Conservation (phyloP, 1,284 basidiomycete genomes). For the Thelephora terrestris region DNA sequence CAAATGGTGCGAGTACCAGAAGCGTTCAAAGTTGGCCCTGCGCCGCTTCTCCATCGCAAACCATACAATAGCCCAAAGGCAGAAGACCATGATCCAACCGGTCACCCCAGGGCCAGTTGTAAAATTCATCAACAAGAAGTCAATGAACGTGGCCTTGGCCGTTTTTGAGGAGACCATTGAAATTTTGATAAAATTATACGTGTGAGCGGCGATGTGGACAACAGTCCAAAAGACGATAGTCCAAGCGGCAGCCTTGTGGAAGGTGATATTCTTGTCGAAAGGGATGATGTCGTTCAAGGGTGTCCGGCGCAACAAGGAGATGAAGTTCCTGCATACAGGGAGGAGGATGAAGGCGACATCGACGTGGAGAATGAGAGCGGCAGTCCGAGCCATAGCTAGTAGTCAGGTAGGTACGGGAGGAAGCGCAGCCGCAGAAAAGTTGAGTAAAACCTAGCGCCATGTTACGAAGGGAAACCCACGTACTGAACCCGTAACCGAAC, state of each 20-base stretch:
- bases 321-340: constrained; percentile 85
- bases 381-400: constrained; percentile 69
- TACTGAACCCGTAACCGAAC: constrained; percentile 72
- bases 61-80: constrained; percentile 68
- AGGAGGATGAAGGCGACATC: constrained; percentile 86
- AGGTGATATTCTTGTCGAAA: constrained; percentile 81
- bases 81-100: constrained; percentile 82
- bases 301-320: constrained; percentile 74
- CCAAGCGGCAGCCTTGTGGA: constrained; percentile 85
- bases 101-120: constrained; percentile 82
- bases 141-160: constrained; percentile 42
- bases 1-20: constrained; percentile 87
- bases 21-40: constrained; percentile 67
- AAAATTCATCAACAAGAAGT: constrained; percentile 72
- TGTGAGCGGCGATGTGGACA: constrained; percentile 69
- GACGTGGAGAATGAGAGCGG: constrained; percentile 79
- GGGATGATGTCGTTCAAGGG: constrained; percentile 79
- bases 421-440: not conserved
- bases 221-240: constrained; percentile 67
- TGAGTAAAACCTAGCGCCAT: not conserved
- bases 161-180: constrained; percentile 49
- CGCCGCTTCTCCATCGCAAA: constrained; percentile 74
- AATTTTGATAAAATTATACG: constrained; percentile 71
- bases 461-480: constrained; percentile 21
- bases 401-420: not conserved